Percentiles rank a stretch among this genome's conserved stretches.
These are phyloP conservation scores for Amphichorda felina DNA, from an alignment of 2,329 filamentous ascomycete species.

Conservation along the genomic window DNA sequence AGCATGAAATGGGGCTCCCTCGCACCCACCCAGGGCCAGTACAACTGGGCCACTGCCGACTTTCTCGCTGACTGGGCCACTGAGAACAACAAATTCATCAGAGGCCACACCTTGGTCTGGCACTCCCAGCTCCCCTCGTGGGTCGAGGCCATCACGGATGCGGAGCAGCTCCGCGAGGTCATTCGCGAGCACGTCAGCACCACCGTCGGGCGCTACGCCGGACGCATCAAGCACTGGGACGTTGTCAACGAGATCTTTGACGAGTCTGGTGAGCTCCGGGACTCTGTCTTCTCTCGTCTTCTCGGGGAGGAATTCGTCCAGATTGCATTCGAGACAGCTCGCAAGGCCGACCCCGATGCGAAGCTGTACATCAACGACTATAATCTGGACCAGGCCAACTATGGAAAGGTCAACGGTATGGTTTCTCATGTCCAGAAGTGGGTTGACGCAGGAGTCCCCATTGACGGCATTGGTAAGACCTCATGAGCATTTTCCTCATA, in stretches of 20 bases:
- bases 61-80: slow-evolving; percentile 45
- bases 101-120: slow-evolving; percentile 57
- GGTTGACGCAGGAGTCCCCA: slow-evolving; percentile 48
- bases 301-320: slow-evolving; percentile 59
- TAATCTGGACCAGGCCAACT: slow-evolving; percentile 49
- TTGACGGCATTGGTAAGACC: slow-evolving; percentile 44
- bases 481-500: no score
- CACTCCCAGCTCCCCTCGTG: slow-evolving; percentile 45
- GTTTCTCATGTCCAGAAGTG: slow-evolving; percentile 50
- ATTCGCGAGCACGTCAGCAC: slow-evolving; percentile 47
- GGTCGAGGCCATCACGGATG: slow-evolving; percentile 45
- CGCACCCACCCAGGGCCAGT: slow-evolving; percentile 32
- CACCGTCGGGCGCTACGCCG: slow-evolving; percentile 45
- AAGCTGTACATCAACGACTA: slow-evolving; percentile 70
- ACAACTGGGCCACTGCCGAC: slow-evolving; percentile 44
- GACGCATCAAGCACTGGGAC: slow-evolving; percentile 50
- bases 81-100: slow-evolving; percentile 42
- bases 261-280: slow-evolving; percentile 46
- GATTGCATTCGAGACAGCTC: slow-evolving; percentile 59
- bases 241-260: slow-evolving; percentile 54
- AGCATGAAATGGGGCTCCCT: slow-evolving; percentile 57
- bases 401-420: slow-evolving; percentile 46
- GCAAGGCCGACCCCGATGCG: slow-evolving; percentile 50
- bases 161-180: slow-evolving; percentile 36
- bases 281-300: slow-evolving; percentile 52